Base-by-base conservation (phyloP, 1,139 yeast species). In the Yarrowia galli region DNA sequence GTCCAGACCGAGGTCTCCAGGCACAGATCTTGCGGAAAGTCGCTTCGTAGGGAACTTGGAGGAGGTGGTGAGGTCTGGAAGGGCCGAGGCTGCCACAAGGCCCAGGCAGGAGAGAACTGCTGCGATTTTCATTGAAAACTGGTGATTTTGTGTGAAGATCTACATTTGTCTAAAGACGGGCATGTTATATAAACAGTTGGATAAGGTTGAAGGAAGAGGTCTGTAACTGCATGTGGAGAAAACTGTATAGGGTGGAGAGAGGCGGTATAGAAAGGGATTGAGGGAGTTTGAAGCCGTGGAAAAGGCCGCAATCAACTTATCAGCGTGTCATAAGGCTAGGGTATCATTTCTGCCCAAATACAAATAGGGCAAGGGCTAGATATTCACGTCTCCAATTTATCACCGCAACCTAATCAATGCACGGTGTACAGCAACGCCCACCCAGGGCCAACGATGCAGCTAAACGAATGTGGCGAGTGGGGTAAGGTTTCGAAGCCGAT, bases 1-100 rank as follows among this genome's bases (percentile, higher is more conserved):
- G 35, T 60, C 65, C 12, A 60, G 53, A 22, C 65, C 65, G 20
- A 60, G 65, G 2, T 23, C 35, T 6, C 20, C 43, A 20, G 65
- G 65, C 16, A 60, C 65, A 3, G 42, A 32, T 15, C 53, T 15
- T 4, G 49, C 49, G 0, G 65, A 60, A 4, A 60, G 65, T 1
- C 32, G 35, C 15, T 42, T 32, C 4, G 42, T 4, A 10, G 65
- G 65, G 22, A 60, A 60, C 28, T 60, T 40, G 25, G 12, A 5
- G 13, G 35, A 23, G 6, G 48, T n/a, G 46, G 61, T 54, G 25
- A 40, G 4, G 18, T 53, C 60, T 6, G 46, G 46, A 7, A 54
- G n/a, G 5, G 48, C 48, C 25, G 61, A 40, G 36, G 35, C 61
- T 7, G 32, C 16, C 3, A 16, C 36, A 23, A 40, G 61, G 10